A percentile compares a stretch with the other conserved stretches of the same genome.
phyloP scores from a whole-genome alignment of 2,329 filamentous ascomycete genomes.

The Furcasterigmium sp. region DNA sequence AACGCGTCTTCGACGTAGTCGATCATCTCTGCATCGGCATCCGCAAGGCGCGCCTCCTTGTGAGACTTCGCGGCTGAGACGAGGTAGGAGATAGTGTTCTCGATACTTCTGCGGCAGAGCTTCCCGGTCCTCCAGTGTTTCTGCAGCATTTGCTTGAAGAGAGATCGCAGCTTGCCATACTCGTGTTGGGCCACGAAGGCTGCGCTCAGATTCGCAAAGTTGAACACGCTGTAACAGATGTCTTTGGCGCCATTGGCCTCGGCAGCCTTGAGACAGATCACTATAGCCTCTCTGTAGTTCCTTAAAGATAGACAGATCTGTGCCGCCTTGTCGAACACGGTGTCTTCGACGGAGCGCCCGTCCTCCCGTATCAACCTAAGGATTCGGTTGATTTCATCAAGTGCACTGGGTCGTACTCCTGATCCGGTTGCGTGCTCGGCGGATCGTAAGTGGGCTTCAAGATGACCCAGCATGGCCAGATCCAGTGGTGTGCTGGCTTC shows the following conservation, averaged over 20 bases:
- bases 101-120: constrained; percentile 5
- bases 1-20: constrained; percentile 3
- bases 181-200: constrained; percentile 21
- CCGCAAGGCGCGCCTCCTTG: constrained; percentile 8
- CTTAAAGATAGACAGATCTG: constrained; percentile 22
- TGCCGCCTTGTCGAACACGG: constrained; percentile 29
- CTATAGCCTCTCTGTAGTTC: constrained; percentile 20
- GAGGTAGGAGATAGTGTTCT: constrained; percentile 8
- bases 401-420: constrained; percentile 2
- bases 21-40: constrained; percentile 8
- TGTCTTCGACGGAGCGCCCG: constrained; percentile 25
- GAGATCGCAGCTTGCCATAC: constrained; percentile 22
- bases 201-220: constrained; percentile 30
- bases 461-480: constrained; percentile 26
- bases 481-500: constrained; percentile 33
- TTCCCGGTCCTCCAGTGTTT: constrained; percentile 7
- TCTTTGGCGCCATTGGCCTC: constrained; percentile 26
- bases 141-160: constrained; percentile 17
- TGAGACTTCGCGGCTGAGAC: constrained; percentile 1
- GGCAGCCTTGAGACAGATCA: constrained; percentile 29
- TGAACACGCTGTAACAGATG: constrained; percentile 28
- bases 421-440: constrained; percentile 11
- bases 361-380: constrained; percentile 20
- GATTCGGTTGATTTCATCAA: constrained; percentile 7
- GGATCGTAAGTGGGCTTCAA: constrained; percentile 18